A percentile compares a stretch with the other conserved stretches of the same genome.
These are phyloP conservation scores for Lyophyllum decastes DNA, from an alignment of 768 basidiomycete genomes.

Conservation along the genomic window DNA sequence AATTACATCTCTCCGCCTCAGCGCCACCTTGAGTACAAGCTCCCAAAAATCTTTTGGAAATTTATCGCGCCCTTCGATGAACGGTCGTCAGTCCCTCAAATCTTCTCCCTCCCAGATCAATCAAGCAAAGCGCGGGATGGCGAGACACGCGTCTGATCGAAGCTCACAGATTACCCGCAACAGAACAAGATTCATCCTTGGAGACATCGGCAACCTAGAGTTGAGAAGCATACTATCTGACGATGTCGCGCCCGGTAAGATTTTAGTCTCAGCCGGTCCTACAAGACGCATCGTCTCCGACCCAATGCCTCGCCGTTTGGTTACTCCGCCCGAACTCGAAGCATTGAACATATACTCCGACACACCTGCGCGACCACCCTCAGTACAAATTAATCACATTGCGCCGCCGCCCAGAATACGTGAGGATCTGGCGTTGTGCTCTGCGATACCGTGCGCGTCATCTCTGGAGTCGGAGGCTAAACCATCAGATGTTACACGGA, in stretches of 20 bases:
- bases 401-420: background rate
- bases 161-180: slow-evolving; percentile 1
- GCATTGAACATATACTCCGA: background rate
- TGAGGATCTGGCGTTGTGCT: background rate
- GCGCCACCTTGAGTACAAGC: background rate
- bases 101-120: background rate
- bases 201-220: slow-evolving; percentile 23
- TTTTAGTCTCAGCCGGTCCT: background rate
- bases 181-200: slow-evolving; percentile 6
- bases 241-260: slow-evolving; percentile 15
- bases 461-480: background rate
- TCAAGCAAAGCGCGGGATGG: background rate
- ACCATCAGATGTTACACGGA: background rate
- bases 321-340: background rate
- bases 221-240: slow-evolving; percentile 18
- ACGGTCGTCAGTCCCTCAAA: background rate
- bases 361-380: background rate
- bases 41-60: background rate
- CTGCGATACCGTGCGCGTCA: background rate
- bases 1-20: slow-evolving; percentile 7
- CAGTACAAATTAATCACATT: slow-evolving; percentile 2
- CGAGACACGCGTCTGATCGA: slow-evolving; percentile 13
- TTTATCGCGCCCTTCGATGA: background rate
- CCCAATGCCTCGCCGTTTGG: slow-evolving; percentile 21
- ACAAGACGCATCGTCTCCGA: slow-evolving; percentile 33